Evolutionary conservation across 2,329 filamentous ascomycete genomes (phyloP).

Genomic region (Paecilomyces niveus): DNA sequence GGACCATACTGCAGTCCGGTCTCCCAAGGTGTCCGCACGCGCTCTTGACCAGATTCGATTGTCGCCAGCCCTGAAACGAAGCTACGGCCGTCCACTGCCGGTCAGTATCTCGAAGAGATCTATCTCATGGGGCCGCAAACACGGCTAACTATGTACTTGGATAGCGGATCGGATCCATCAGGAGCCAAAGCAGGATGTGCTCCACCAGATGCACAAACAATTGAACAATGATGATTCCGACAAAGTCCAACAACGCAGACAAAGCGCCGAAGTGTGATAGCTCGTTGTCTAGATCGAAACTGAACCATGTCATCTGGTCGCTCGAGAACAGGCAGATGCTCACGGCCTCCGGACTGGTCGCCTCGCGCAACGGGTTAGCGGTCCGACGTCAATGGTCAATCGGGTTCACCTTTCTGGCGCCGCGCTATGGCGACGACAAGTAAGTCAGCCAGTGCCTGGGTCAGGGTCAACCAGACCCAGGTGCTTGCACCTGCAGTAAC

Average conservation of each 20-base stretch:
- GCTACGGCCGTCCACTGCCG: neutral
- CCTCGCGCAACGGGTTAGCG: neutral
- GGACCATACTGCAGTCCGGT: neutral
- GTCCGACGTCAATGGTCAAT: neutral
- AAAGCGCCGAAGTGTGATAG: neutral
- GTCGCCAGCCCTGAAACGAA: neutral
- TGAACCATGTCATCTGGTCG: neutral
- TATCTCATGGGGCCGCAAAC: neutral
- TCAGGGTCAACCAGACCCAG: neutral
- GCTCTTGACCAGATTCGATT: neutral
- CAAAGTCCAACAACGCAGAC: neutral
- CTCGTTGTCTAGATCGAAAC: neutral
- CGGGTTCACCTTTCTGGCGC: neutral
- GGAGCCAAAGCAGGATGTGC: neutral
- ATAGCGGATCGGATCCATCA: neutral
- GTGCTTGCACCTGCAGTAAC: neutral
- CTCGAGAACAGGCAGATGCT: slow-evolving; percentile 1
- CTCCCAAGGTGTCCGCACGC: neutral
- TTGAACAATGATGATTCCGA: neutral
- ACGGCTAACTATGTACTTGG: neutral
- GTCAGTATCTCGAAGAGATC: neutral
- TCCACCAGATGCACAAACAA: neutral
- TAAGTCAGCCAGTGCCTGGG: neutral
- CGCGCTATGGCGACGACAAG: neutral
- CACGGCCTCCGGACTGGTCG: slow-evolving; percentile 1